Conservation (phyloP, 768 basidiomycete genomes). For the Auriscalpium microsporum region DNA sequence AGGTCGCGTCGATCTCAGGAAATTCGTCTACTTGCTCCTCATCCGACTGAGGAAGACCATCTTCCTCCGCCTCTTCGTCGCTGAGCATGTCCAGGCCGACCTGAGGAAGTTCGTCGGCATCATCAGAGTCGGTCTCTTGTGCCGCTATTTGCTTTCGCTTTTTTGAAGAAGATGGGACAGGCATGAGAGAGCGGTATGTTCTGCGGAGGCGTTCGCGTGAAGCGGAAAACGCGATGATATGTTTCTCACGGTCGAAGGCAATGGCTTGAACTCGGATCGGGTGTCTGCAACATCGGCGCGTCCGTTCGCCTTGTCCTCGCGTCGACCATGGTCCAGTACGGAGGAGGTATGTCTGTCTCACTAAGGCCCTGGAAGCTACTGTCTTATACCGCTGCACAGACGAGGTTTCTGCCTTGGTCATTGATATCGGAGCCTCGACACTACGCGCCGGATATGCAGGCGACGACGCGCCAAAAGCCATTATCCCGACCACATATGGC, state of each 20-base stretch:
- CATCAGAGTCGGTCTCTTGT: conserved; percentile 25
- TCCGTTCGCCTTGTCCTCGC: neutral
- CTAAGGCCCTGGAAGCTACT: neutral
- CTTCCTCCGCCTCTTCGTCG: conserved; percentile 52
- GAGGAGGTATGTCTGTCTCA: conserved; percentile 54
- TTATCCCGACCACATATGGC: conserved; percentile 86
- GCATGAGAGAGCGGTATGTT: neutral
- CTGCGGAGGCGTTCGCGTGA: neutral
- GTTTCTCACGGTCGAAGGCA: conserved; percentile 10
- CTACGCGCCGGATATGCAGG: conserved; percentile 95
- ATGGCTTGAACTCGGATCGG: conserved; percentile 22
- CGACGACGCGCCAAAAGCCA: conserved; percentile 89
- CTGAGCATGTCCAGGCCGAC: conserved; percentile 63
- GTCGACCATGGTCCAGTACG: conserved; percentile 68
- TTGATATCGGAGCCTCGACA: conserved; percentile 89
- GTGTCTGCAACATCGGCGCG: conserved; percentile 3
- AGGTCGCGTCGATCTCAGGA: conserved; percentile 40
- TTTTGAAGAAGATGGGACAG: conserved; percentile 15
- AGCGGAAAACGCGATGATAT: too few species aligned
- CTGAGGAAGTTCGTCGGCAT: conserved; percentile 26
- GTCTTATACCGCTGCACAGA: conserved; percentile 39
- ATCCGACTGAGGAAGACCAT: conserved; percentile 33
- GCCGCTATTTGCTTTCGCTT: conserved; percentile 53
- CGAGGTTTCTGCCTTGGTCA: conserved; percentile 93
- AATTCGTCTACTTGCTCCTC: conserved; percentile 64